Evolutionary conservation across 805 yeast species (phyloP), one percentile per base, ranked within the genome.

Genomic region (Teunomyces barrocoloradensis): DNA sequence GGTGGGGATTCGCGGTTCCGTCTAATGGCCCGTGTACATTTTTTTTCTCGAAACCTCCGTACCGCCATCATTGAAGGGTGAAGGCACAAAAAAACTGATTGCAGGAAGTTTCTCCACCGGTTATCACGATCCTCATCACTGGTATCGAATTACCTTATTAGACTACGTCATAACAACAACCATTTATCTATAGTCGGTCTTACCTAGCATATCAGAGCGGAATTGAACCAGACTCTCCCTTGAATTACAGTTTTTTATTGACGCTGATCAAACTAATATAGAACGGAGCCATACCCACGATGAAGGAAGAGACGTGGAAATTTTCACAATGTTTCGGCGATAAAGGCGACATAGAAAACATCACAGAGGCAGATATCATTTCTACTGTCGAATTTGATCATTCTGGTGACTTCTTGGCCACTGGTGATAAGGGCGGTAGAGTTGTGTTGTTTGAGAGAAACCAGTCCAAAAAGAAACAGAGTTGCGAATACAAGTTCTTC

Each of bases 271-370:
- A 6, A 29, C 29, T n/a, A 42, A 32, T 32, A 15, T 17, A 30
- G 10, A 42, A 13, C 33, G 18, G 41, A 39, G 23, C 20, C 27
- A 9, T 17, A 17, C 34, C 34, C 28, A 17, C 38, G 32, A 30
- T 32, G 44, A 42, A 29, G 52, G 75, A 70, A 49, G 70, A 67
- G 48, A 58, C 64, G 39, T 85, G 92, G 92, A 89, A 89, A 68
- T 91, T 91, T 66, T 87, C 96, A 58, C 98, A 91, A 68, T 94
- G 99, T 68, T 94, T 94, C 77, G 99, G 99, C 54, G 99, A 94
- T 68, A 94, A 95, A 68, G 96, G 96, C 42, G 99, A 94, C 66
- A 86, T 91, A 48, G 98, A 92, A 55, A 87, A 84, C 60, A 89
- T 91, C 60, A 90, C 97, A 2, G 98, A 91, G 63, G 97, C 97